Evolutionary conservation across 1,139 yeast genomes (phyloP).

Genomic region (Yamadazyma pseudoaaseri): DNA sequence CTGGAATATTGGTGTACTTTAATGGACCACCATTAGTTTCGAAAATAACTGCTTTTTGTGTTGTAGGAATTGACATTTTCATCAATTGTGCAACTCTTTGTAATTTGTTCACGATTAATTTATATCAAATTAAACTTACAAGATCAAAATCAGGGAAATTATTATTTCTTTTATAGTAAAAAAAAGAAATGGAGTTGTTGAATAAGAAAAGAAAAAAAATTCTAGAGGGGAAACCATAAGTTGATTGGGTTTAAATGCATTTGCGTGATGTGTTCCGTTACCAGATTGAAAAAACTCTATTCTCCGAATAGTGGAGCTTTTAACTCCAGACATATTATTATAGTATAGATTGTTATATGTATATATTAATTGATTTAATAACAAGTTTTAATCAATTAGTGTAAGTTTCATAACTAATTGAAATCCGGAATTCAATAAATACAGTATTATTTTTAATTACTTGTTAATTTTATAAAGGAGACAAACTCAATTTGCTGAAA

Average conservation of each 20-base stretch:
- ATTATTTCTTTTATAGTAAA: conserved; percentile 4
- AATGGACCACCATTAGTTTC: conserved; percentile 44
- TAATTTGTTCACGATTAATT: conserved; percentile 8
- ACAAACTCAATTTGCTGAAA: too few species aligned
- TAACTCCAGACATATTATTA: too few species aligned
- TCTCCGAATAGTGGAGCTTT: too few species aligned
- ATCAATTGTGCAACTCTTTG: conserved; percentile 6
- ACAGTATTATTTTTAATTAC: too few species aligned
- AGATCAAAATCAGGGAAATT: conserved; percentile 8
- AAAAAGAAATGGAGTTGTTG: neutral
- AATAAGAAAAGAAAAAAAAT: neutral
- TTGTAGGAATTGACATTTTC: conserved; percentile 28
- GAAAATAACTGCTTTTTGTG: conserved; percentile 40
- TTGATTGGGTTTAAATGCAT: conserved; percentile 2
- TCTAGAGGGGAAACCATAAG: conserved; percentile 6
- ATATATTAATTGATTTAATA: too few species aligned
- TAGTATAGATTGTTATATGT: too few species aligned
- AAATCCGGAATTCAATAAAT: too few species aligned
- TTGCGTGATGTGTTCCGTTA: too few species aligned
- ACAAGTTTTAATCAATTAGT: too few species aligned
- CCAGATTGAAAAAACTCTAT: too few species aligned
- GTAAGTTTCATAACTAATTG: too few species aligned
- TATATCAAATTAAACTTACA: conserved; percentile 2
- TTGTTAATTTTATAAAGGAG: too few species aligned
- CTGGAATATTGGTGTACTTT: conserved; percentile 61